Base-by-base conservation (phyloP, 148 eudicot species). In the Pouteria glomerata region DNA sequence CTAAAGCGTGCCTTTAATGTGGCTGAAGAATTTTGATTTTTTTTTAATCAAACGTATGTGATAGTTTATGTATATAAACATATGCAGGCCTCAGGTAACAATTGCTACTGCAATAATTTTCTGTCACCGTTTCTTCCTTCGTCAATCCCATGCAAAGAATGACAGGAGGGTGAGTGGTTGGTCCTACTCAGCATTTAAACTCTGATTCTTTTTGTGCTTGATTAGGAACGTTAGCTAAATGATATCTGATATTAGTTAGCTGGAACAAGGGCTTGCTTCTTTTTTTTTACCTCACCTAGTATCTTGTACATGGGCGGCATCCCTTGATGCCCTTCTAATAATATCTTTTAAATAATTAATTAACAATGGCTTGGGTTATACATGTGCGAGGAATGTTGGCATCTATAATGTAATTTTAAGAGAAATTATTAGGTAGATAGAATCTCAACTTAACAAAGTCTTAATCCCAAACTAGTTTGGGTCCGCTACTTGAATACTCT, bases 11-110 rank as follows among this genome's bases (percentile, higher is more conserved):
- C 53, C 56, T 66, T 15, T 45, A 66, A 42, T 45, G 16, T 66
- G 56, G 69, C 37, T 44, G 69, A 18, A 66, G 21, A 29, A 53
- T 44, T 8, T 61, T 50, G 1, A 42, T 11, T 15, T 70, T 53
- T 63, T 5, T n/a, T n/a, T n/a, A n/a, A 56, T 48, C 18, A 24
- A 74, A 48, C 24, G 45, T 19, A 57, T 41, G 21, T 64, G 66
- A 18, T 34, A 23, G 34, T n/a, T n/a, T n/a, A n/a, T 70, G 74
- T 14, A 60, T 70, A 31, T 71, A 71, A 57, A 52, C 10, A 41
- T 70, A 16, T 85, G 85, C 89, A 89, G 95, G 76, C 95, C 95
- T 35, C 95, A 89, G 83, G 91, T 89, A 51, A 89, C 95, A 31
- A 89, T 89, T 73, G 95, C 95, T 48, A 89, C 91, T 27, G 91